Base-by-base conservation (phyloP, 2,329 filamentous ascomycete species). In the Monilinia laxa region DNA sequence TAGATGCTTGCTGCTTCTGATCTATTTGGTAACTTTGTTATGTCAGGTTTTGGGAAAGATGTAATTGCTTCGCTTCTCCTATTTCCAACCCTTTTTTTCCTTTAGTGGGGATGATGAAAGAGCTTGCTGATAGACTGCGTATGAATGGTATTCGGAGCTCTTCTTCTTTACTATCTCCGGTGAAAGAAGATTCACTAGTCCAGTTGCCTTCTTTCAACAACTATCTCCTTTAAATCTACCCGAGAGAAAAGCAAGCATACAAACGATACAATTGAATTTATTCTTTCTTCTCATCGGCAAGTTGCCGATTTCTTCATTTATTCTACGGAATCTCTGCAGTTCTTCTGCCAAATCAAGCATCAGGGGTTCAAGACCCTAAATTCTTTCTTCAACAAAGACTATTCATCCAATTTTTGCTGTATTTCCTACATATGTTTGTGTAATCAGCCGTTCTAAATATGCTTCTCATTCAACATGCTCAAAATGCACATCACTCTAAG, bases 271-370 rank as follows among this genome's bases (percentile, higher is more conserved):
- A 58, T 57, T 38, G 40, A 49, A 3, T n/a, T 56, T 40, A 38
- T 31, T 23, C 52, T 51, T 49, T 28, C 16, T 14, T 5, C 28
- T 16, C n/a, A 28, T 51, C 62, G 52, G 62, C 62, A 64, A 64
- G 62, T 45, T 58, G 42, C 62, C 62, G 62, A 14, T 47, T 2
- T 25, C 42, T 64, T 57, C 28, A 40, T 58, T 9, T 42, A 52
- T 62, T 23, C 35, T 25, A 14, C n/a, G 47, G n/a, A 28, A 38
- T 38, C n/a, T 11, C 42, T 40, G 40, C n/a, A 58, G 10, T n/a
- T 35, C 54, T 35, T 28, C 7, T 58, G 16, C n/a, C 20, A 64
- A 35, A 25, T 38, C 28, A 12, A 20, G 18, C 28, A 62, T 23
- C 9, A 53, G 16, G 31, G 31, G 31, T 9, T 35, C 6, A 63